Percentiles rank a stretch among this genome's conserved stretches.
Conservation (phyloP, 441 rosid species). For the Croton setiger region DNA sequence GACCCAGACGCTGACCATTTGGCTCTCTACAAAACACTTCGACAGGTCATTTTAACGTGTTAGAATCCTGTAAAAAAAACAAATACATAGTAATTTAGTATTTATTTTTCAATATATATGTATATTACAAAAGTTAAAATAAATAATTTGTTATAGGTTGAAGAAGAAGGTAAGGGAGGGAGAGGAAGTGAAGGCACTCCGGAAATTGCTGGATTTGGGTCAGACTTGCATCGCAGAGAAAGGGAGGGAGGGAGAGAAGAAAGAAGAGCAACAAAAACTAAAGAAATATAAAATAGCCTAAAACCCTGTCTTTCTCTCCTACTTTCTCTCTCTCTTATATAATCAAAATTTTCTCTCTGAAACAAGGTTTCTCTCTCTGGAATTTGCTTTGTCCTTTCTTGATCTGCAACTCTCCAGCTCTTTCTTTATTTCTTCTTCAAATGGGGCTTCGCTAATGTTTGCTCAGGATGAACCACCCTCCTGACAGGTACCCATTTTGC, state of each 20-base stretch:
- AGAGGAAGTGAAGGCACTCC: conserved; percentile 35
- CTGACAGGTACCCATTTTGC: conserved; percentile 32
- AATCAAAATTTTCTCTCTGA: conserved; percentile 6
- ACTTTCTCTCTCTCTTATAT: conserved; percentile 14
- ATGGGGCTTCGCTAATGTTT: conserved; percentile 27
- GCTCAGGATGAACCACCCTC: conserved; percentile 27
- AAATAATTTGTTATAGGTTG: background rate
- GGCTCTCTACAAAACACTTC: background rate
- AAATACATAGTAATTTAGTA: background rate
- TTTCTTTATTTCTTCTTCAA: conserved; percentile 24
- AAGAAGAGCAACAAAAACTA: background rate
- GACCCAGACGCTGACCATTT: conserved; percentile 3
- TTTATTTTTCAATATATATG: background rate
- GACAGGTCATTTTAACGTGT: conserved; percentile 14
- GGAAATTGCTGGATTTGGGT: conserved; percentile 43
- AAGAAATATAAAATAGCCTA: background rate
- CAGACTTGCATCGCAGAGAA: conserved; percentile 20
- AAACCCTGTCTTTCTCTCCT: conserved; percentile 19
- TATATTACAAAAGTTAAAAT: background rate
- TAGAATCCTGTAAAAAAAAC: background rate
- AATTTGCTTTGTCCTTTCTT: conserved; percentile 16
- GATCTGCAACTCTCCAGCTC: conserved; percentile 48
- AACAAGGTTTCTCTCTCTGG: conserved; percentile 10
- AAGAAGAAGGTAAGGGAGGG: conserved; percentile 7
- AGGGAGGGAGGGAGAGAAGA: conserved; percentile 14